Evolutionary conservation across 768 basidiomycete genomes (phyloP), one percentile per base, ranked within the genome.

Genomic region (Leccinellum albellum): DNA sequence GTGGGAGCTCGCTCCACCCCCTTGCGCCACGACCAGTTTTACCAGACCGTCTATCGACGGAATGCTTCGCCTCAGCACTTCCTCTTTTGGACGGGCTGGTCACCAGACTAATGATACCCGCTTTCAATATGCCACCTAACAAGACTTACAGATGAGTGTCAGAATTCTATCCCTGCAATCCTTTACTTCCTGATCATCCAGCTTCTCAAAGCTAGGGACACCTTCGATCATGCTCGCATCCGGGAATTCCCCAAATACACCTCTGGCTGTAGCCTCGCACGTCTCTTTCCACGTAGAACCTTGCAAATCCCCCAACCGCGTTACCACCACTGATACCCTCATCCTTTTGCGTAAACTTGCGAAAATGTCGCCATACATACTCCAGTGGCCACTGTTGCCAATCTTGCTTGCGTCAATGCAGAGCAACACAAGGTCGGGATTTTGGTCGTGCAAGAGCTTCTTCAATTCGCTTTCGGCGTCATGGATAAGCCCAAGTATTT

Each of bases 381-480:
- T 65, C 67, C 67, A 68, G 31, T 60, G 58, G 9, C 45, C 48
- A 2, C 9, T 17, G 37, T 45, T 48, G 23, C 35, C 55, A 32
- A 61, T 68, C 37, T 68, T 68, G 59, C 46, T 61, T 26, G 58
- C 56, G 4, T 64, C 63, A 24, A 68, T 42, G 23, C 67, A 68
- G 14, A 70, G 35, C 26, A 68, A 32, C 40, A 70, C 61, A 47
- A 68, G 58, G 40, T 57, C 13, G 6, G 63, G 60, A n/a, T 56
- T 15, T 10, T 31, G 51, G 14, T 59, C 31, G 0, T 55, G 56
- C 24, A 68, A 50, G 21, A 70, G 45, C 3, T 45, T 52, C 59
- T 50, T 67, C 51, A 64, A 40, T 51, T 67, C 59, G 3, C 53
- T 54, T 1, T 65, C 65, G 12, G 68, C 65, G 45, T 57, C 59